Base-by-base conservation (phyloP, 2,329 filamentous ascomycete species). In the Alternaria arborescens region DNA sequence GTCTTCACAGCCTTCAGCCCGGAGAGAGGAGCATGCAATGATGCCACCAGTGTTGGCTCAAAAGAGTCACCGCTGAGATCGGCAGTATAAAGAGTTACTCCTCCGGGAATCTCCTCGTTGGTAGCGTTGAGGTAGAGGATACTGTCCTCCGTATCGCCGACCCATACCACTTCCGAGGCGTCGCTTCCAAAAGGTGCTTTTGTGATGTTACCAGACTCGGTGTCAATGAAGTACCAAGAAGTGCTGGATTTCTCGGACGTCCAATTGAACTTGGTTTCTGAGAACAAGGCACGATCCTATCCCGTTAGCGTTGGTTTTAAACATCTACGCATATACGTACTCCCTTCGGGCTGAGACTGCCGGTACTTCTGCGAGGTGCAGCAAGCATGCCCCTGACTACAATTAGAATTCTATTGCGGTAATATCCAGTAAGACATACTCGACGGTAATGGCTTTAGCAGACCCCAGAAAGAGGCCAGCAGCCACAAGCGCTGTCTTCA, bases 61-160 rank as follows among this genome's bases (percentile, higher is more conserved):
- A 76, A 77, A 7, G 65, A 64, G 6, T 64, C 64, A 14, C 63
- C 65, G 26, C 63, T 66, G 38, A 76, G 55, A 59, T 78, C 74
- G 28, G 73, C 76, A 16, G 72, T 77, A 54, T 76, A 78, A 1
- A 78, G 59, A 1, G 76, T 73, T 3, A 77, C 74, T 46, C 76
- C 76, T 10, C 76, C 76, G 6, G 72, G 69, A 18, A 77, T 67
- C 24, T 72, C 64, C 72, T 94, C 91, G 56, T 86, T 88, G 52
- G 89, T 88, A 54, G 85, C 83, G 20, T 85, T 77, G 67, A 92
- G 87, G 59, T 90, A 86, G 55, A 88, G 88, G 26, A 97, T 83
- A 61, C 88, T 79, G 8, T 75, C 75, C 14, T 73, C 67, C 3
- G 70, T 71, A 14, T 70, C 60, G 18, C 75, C 74, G 36, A 77